Percentiles rank a stretch among this genome's conserved stretches.
Conservation (phyloP, 2,329 filamentous ascomycete genomes). For the Phyllosticta ampelicida region DNA sequence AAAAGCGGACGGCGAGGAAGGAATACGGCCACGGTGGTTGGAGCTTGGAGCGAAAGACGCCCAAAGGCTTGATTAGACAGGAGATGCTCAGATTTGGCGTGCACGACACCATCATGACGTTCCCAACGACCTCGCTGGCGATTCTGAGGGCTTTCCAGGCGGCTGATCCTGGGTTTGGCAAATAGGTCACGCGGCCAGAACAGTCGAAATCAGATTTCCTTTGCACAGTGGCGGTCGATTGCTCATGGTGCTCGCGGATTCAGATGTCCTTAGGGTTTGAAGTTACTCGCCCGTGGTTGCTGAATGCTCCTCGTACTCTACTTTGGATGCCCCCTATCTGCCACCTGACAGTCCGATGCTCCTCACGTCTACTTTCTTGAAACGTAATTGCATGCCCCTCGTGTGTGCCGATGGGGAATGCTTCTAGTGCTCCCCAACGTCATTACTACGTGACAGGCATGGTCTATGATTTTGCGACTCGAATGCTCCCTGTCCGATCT, state of each 20-base stretch:
- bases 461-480: too few relatives aligned
- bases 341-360: too few relatives aligned
- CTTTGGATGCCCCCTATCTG: too few relatives aligned
- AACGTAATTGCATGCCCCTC: too few relatives aligned
- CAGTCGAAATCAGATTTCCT: background rate
- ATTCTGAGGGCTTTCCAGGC: constrained; percentile 38
- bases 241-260: background rate
- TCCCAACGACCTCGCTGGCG: constrained; percentile 43
- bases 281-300: too few relatives aligned
- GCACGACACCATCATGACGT: constrained; percentile 49
- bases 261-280: too few relatives aligned
- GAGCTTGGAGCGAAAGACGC: constrained; percentile 37
- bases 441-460: too few relatives aligned
- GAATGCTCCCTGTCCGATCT: too few relatives aligned
- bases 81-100: constrained; percentile 46
- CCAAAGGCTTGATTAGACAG: constrained; percentile 41
- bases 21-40: constrained; percentile 41
- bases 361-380: too few relatives aligned
- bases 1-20: constrained; percentile 30
- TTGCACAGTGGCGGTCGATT: background rate
- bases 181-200: background rate
- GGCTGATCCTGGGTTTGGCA: background rate
- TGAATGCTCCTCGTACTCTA: too few relatives aligned
- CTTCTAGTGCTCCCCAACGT: too few relatives aligned
- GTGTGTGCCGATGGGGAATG: too few relatives aligned